Conservation (phyloP, 1,139 yeast genomes). For the Hansenula lynferdii region DNA sequence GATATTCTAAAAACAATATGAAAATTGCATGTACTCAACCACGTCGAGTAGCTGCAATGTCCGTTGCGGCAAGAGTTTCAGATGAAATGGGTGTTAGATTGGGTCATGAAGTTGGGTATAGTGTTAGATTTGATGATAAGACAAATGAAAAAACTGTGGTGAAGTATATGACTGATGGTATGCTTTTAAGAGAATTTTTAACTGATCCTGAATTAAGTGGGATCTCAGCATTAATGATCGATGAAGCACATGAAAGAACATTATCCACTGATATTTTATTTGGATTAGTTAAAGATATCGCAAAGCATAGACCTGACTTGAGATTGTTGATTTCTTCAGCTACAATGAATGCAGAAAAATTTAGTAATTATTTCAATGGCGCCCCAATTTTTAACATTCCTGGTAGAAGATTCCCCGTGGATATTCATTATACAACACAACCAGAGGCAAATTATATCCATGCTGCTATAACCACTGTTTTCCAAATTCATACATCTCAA, state of each 20-base stretch:
- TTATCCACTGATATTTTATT: conserved; percentile 86
- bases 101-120: conserved; percentile 84
- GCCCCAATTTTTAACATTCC: conserved; percentile 90
- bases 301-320: conserved; percentile 59
- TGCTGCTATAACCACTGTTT: conserved; percentile 80
- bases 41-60: conserved; percentile 90
- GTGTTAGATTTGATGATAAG: conserved; percentile 80
- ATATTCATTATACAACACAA: conserved; percentile 74
- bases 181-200: conserved; percentile 79
- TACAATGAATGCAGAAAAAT: conserved; percentile 85
- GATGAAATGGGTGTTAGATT: conserved; percentile 70
- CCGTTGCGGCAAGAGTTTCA: conserved; percentile 90
- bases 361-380: conserved; percentile 68
- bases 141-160: conserved; percentile 59
- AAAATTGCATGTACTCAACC: conserved; percentile 94
- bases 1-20: conserved; percentile 49
- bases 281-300: conserved; percentile 74
- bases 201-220: conserved; percentile 63
- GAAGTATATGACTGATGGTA: conserved; percentile 94
- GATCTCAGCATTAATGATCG: conserved; percentile 86
- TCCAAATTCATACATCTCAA: conserved; percentile 75
- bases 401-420: conserved; percentile 87
- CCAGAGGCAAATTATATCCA: conserved; percentile 90
- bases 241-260: conserved; percentile 96
- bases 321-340: conserved; percentile 86